Base-by-base conservation (phyloP, 148 eudicot genomes). In the Dianthus caryophyllus region DNA sequence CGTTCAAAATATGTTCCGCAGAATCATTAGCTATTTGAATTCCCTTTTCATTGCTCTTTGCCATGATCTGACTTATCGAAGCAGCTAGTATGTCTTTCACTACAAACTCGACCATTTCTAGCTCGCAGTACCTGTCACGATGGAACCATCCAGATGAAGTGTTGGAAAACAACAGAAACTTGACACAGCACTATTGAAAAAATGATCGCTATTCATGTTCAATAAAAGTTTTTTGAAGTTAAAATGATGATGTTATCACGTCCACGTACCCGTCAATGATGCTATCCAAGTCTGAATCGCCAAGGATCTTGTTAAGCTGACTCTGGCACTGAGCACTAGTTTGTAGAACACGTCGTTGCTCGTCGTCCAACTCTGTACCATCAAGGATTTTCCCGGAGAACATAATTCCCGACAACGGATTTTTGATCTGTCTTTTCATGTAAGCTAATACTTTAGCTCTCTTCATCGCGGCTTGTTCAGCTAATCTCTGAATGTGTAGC, bases 91-190 rank as follows among this genome's bases (percentile, higher is more conserved):
- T 83, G 31, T 87, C 89, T 13, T 85, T 79, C 56, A 93, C 76
- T 46, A 81, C 84, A 66, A 93, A 93, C 75, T 93, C 96, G 26
- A 79, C 81, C 96, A 89, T 89, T 69, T 93, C 96, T 41, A 93
- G 83, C 70, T 89, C 88, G 82, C 88, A 79, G 78, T 87, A 87
- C 78, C 96, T 89, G 80, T 64, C 21, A 64, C 53, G 53, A 70
- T 46, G 65, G 10, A 25, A 60, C 21, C 30, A 12, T 17, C 30
- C 11, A 33, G 21, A 13, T 14, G 44, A 46, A 12, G 30, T 16
- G 21, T 26, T 38, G 53, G 21, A 12, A 31, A 1, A n/a, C 26
- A 24, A 56, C 4, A 51, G 17, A 66, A 61, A 18, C 29, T 38
- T 27, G 8, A 31, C 30, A 4, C 13, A 9, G 29, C 20, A 3